Conservation (phyloP, 345 rosid genomes). For the Salix koriyanagi region DNA sequence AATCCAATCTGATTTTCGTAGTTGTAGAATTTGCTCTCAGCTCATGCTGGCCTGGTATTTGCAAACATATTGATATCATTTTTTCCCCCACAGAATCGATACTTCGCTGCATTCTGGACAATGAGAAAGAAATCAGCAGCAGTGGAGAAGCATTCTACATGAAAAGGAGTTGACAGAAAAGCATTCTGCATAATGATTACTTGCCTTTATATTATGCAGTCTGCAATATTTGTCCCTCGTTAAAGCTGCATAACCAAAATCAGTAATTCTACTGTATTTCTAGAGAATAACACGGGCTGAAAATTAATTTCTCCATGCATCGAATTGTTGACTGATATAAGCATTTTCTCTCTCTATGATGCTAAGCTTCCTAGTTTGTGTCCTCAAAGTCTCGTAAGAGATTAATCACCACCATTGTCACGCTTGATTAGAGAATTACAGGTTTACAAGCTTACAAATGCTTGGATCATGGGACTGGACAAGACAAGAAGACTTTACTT, state of each 20-base stretch:
- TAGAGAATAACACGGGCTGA: background rate
- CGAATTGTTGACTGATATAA: background rate
- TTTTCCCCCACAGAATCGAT: conserved; percentile 61
- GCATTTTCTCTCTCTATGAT: background rate
- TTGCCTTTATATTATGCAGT: background rate
- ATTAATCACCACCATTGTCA: too few species aligned
- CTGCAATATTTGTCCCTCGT: background rate
- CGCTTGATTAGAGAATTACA: background rate
- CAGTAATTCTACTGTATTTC: background rate
- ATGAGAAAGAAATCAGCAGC: conserved; percentile 55
- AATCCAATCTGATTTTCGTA: background rate
- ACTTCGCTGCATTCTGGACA: conserved; percentile 79
- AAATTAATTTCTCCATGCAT: background rate
- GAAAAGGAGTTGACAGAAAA: background rate
- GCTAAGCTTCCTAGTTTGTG: background rate
- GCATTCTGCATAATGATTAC: background rate
- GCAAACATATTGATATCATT: background rate
- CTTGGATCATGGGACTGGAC: background rate
- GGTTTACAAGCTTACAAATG: background rate
- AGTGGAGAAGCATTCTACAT: background rate
- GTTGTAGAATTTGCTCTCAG: background rate
- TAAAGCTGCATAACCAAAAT: background rate
- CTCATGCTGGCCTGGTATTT: background rate
- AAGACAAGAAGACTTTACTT: background rate
- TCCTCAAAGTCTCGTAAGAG: background rate